Percentiles rank a stretch among this genome's conserved stretches.
Evolutionary conservation across 371 early-diverging fungal species (phyloP).

Genomic region (Haplosporangium sp.): DNA sequence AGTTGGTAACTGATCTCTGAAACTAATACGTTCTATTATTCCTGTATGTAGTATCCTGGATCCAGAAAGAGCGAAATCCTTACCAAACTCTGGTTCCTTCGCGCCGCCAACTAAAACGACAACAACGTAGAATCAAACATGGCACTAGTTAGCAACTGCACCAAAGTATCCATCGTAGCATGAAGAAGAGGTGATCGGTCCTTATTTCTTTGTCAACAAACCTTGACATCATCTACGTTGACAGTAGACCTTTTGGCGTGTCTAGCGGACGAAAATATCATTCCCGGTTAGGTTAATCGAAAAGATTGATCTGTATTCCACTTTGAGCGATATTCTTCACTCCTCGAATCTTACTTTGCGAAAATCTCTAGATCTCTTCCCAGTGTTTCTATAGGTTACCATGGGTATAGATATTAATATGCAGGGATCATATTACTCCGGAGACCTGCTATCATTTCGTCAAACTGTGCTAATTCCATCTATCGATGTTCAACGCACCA

Average conservation of each 20-base stretch:
- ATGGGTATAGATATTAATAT: neutral
- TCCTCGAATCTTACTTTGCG: constrained; percentile 23
- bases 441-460: neutral
- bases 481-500: constrained; percentile 10
- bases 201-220: neutral
- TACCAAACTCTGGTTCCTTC: constrained; percentile 52
- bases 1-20: too few relatives aligned
- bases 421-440: neutral
- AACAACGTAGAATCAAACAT: neutral
- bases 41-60: too few relatives aligned
- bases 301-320: neutral
- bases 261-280: constrained; percentile 5
- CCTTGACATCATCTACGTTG: constrained; percentile 51
- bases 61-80: neutral
- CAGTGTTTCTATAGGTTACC: constrained; percentile 25
- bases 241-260: constrained; percentile 54
- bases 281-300: neutral
- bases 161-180: neutral
- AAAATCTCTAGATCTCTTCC: constrained; percentile 47
- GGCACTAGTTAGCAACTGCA: neutral
- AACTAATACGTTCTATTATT: too few relatives aligned
- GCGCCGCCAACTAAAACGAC: constrained; percentile 26
- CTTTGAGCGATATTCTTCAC: neutral
- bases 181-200: too few relatives aligned
- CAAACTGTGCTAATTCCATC: neutral